Evolutionary conservation across 2,329 filamentous ascomycete species (phyloP), one percentile per base, ranked within the genome.

Genomic region (Neopestalotiopsis sp.): DNA sequence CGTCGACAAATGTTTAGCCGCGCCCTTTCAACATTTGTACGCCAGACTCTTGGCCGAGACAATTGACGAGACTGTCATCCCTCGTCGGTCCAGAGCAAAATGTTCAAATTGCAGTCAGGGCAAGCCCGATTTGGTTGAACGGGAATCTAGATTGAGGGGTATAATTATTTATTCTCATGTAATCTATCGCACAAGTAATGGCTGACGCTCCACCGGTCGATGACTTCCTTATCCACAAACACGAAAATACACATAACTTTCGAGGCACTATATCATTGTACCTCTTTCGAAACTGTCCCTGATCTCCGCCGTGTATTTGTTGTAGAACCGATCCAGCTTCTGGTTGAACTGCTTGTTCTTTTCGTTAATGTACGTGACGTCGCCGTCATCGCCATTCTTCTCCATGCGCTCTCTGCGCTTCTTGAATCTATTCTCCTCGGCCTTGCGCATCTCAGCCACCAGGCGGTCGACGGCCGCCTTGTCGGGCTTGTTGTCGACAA

Each of bases 331-430:
- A 67, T 92, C 87, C 81, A 99, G 85, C 84, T 99, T 98, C 84
- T 97, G 91, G 89, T 99, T 99, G 85, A 99, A 99, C 86, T 98
- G 94, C 87, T 98, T 98, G 87, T 99, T 99, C 91, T 99, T 98
- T 83, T 98, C 94, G 83, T 99, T 99, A 88, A 99, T 99, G 82
- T 97, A 98, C 7, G 95, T 98, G 75, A 98, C 93, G 81, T 99
- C 96, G 34, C 90, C 92, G 62, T 95, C 93, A 72, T 97, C 94
- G 69, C 95, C 94, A 71, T 91, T 92, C 78, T 91, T 89, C 13
- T 89, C 89, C 79, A 92, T 90, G 66, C 94, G 88, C 73, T 97
- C 94, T 79, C 89, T 91, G 75, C 94, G 88, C 85, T 97, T 97
- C 87, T 95, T 97, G 77, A 97, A 78, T 65, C 94, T 87, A 66